These are phyloP conservation scores for Rehmannia glutinosa DNA, from an alignment of 257 asterid genomes.

Conservation along the genomic window DNA sequence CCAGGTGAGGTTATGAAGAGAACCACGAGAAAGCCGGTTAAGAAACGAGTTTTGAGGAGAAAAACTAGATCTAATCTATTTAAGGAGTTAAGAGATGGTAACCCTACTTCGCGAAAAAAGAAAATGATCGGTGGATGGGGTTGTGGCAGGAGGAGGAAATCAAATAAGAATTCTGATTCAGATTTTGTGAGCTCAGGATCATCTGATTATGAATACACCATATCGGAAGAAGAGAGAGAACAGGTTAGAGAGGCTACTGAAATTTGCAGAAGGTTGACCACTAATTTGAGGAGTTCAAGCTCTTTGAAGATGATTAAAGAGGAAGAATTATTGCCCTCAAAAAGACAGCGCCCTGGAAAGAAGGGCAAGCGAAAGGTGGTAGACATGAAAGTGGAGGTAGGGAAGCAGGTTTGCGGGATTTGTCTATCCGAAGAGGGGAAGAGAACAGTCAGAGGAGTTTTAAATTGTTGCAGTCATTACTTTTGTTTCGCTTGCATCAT, in stretches of 20 bases:
- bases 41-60: constrained; percentile 25
- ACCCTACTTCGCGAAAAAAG: constrained; percentile 22
- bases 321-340: constrained; percentile 33
- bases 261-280: constrained; percentile 45
- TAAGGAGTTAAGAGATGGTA: constrained; percentile 26
- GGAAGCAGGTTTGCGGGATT: constrained; percentile 84
- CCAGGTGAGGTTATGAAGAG: constrained; percentile 38
- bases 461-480: constrained; percentile 84
- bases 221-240: constrained; percentile 94
- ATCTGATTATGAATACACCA: constrained; percentile 63
- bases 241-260: constrained; percentile 70
- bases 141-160: constrained; percentile 42
- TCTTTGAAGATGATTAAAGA: constrained; percentile 27
- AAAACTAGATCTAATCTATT: constrained; percentile 25
- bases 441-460: constrained; percentile 61
- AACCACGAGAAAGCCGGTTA: constrained; percentile 27
- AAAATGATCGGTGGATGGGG: constrained; percentile 31
- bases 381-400: constrained; percentile 49
- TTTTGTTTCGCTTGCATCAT: constrained; percentile 90
- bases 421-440: constrained; percentile 87
- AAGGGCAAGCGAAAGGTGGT: constrained; percentile 76
- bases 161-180: constrained; percentile 60
- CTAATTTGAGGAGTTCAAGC: constrained; percentile 49
- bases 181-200: constrained; percentile 63
- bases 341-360: constrained; percentile 35